phyloP scores from a whole-genome alignment of 2,329 filamentous ascomycete species.

The Grosmannia serpens region DNA sequence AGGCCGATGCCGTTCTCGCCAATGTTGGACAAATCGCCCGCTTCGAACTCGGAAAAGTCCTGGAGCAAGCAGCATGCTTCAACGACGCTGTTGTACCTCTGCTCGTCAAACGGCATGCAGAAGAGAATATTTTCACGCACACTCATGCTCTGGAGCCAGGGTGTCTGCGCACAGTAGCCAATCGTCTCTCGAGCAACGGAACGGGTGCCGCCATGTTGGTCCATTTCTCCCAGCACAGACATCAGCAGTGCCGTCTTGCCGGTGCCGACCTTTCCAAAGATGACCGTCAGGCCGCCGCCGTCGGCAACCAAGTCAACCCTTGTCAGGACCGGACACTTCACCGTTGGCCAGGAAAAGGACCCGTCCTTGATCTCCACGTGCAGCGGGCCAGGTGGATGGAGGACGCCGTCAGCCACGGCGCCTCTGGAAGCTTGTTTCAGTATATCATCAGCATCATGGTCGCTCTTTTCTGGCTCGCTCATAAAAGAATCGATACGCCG shows the following conservation, averaged over 20 bases:
- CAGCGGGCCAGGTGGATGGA: conserved; percentile 13
- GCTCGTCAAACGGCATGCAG: conserved; percentile 39
- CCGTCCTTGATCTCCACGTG: conserved; percentile 49
- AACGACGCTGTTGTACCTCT: conserved; percentile 46
- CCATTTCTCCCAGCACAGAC: conserved; percentile 51
- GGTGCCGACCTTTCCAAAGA: conserved; percentile 48
- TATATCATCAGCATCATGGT: conserved; percentile 17
- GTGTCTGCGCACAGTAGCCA: conserved; percentile 47
- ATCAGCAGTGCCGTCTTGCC: conserved; percentile 52
- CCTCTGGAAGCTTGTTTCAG: conserved; percentile 3
- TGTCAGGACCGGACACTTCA: conserved; percentile 37
- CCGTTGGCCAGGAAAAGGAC: conserved; percentile 71
- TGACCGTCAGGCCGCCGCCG: conserved; percentile 37
- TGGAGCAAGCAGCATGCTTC: conserved; percentile 47
- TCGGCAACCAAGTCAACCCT: conserved; percentile 33
- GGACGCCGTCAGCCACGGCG: background rate
- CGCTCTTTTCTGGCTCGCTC: conserved; percentile 65
- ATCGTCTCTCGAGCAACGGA: conserved; percentile 37
- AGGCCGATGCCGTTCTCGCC: conserved; percentile 53
- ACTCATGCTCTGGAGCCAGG: conserved; percentile 55
- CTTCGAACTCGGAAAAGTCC: conserved; percentile 44
- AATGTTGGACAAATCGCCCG: conserved; percentile 46
- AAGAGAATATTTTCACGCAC: conserved; percentile 56
- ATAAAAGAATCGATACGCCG: conserved; percentile 78
- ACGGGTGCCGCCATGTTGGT: conserved; percentile 45